Evolutionary conservation across 1,284 basidiomycete genomes (phyloP).

Genomic region (Coniferiporia sulphurascens): DNA sequence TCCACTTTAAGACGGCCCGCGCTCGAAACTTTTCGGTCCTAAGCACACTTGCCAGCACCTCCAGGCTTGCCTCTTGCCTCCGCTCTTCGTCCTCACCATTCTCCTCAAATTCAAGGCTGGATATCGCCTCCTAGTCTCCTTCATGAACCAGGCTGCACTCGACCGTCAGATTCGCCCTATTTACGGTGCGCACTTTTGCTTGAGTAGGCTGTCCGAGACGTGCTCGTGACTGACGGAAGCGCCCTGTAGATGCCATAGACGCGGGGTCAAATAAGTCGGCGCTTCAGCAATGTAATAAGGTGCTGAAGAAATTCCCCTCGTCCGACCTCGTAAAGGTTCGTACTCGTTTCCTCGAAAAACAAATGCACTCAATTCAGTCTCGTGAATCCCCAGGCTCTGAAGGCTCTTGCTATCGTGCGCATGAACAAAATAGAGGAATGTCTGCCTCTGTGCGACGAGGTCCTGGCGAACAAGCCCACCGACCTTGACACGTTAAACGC

Average conservation of each 20-base stretch:
- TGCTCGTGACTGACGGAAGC: background rate
- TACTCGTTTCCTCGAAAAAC: background rate
- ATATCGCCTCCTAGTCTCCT: slow-evolving; percentile 1
- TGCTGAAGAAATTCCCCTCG: slow-evolving; percentile 75
- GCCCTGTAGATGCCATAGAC: slow-evolving; percentile 68
- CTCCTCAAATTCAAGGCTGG: background rate
- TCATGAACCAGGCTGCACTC: slow-evolving; percentile 44
- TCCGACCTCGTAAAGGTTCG: slow-evolving; percentile 68
- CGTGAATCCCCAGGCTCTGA: slow-evolving; percentile 57
- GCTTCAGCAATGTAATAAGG: slow-evolving; percentile 76
- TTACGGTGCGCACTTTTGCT: slow-evolving; percentile 49
- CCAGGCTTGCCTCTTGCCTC: background rate
- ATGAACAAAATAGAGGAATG: slow-evolving; percentile 80
- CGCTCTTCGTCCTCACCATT: background rate
- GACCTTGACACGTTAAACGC: slow-evolving; percentile 69
- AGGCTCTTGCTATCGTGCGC: slow-evolving; percentile 77
- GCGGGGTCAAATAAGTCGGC: slow-evolving; percentile 81
- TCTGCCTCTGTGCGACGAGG: slow-evolving; percentile 70
- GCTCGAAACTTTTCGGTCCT: background rate
- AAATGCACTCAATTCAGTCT: background rate
- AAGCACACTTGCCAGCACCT: background rate
- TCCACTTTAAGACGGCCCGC: background rate
- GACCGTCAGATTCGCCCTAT: slow-evolving; percentile 78
- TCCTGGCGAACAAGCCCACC: slow-evolving; percentile 62
- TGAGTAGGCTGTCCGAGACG: background rate